Evolutionary conservation across 1,139 yeast species (phyloP), one percentile per base, ranked within the genome.

Genomic region (Meyerozyma carpophila): DNA sequence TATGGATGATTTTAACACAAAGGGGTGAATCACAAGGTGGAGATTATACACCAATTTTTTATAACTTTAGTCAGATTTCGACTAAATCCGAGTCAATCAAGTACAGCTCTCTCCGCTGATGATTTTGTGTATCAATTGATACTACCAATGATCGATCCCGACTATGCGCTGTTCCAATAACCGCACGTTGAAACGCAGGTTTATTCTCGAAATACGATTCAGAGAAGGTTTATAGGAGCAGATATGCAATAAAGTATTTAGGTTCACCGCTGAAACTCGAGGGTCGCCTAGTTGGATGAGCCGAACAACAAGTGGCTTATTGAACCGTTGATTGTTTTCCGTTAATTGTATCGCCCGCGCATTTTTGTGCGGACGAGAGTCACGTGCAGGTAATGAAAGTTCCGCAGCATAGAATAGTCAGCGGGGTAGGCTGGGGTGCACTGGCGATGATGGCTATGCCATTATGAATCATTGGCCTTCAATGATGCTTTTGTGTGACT

Each of bases 1-100:
- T 61, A 57, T 27, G 29, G 3, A n/a, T 27, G 42, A n/a, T n/a
- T 10, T 27, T 10, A 13, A 7, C 29, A n/a, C 29, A 10, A 27
- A 27, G 13, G 13, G 11, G 29, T n/a, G 13, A 5, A 5, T 27
- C 29, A 27, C 29, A 10, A 27, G 7, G 29, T 11, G 29, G 6
- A 6, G 10, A 16, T 31, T n/a, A 4, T 21, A 36, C 41, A 37
- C 44, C 41, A 41, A 36, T 41, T 44, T 27, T 32, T 37, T 42
- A 31, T 24, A 39, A 36, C 32, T 37, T 18, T 20, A 16, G 8
- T 27, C 38, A 29, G 39, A 25, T n/a, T 36, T 43, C 8, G 20
- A 24, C 26, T 10, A 34, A 20, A 6, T 8, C 10, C 5, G 18
- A 13, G 9, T 13, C 20, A 14, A 13, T 8, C 34, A 31, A 13